Evolutionary conservation across 1,284 basidiomycete species (phyloP), one percentile per base, ranked within the genome.

Genomic region (Ustilago crameri): DNA sequence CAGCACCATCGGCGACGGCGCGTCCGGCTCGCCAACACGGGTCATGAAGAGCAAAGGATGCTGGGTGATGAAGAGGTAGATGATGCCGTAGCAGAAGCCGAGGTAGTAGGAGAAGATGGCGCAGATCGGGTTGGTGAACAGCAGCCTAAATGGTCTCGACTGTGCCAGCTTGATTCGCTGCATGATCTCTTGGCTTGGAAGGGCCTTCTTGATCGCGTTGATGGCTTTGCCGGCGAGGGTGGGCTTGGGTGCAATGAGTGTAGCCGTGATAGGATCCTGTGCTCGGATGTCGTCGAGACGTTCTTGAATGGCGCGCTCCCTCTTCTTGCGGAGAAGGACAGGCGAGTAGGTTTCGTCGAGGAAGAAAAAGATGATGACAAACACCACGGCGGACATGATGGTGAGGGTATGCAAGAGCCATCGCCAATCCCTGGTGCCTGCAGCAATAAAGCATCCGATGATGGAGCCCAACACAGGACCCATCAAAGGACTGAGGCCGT

Each of bases 61-160:
- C 52, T 79, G 71, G 9, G 82, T 81, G 27, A 86, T 82, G 44
- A 86, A 80, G 59, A 85, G 85, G 17, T 86, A 78, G 53, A 79
- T 66, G 65, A 84, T 76, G 10, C 84, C 85, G 58, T 86, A 86
- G 47, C 85, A 80, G 68, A 85, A 86, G 0, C 85, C 84, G 52
- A 86, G 85, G 70, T 87, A 86, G 40, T 80, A 44, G 3, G 81
- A 82, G 56, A 86, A 86, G 32, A 84, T 75, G 48, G 84, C 79
- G 22, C 83, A 84, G 58, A 73, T 66, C 43, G 56, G 69, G 47
- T 71, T 79, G 59, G 62, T 80, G 66, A 76, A 81, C 24, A 62
- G 76, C 49, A 71, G 56, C n/a, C 64, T 71, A 22, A 85, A 85
- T 0, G 86, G 86, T 17, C 86, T 79, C 7, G 78, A 79, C 59